Evolutionary conservation across 1,284 basidiomycete species (phyloP).

Genomic region (Exsudoporus floridanus): DNA sequence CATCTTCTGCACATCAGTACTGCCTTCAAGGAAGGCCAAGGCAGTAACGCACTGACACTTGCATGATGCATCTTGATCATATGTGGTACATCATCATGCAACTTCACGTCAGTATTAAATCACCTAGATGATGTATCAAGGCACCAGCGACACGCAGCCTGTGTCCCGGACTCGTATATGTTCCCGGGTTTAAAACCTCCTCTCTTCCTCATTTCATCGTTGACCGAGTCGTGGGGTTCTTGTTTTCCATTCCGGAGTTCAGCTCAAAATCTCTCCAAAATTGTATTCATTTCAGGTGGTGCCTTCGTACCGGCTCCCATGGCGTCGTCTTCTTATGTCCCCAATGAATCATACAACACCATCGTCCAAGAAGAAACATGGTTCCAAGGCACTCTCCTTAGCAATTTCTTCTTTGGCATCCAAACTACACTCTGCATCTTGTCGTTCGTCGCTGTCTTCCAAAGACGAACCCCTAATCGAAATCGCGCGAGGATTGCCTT

Average conservation of each 20-base stretch:
- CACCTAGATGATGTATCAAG: too few species aligned
- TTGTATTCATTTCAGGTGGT: not conserved
- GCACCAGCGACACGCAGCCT: too few species aligned
- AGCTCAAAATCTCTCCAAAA: too few species aligned
- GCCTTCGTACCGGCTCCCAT: not conserved
- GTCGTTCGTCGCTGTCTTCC: slow-evolving; percentile 4
- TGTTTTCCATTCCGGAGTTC: not conserved
- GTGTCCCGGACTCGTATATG: too few species aligned
- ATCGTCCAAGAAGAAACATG: slow-evolving; percentile 14
- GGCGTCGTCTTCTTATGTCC: slow-evolving; percentile 1
- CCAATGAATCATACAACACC: slow-evolving; percentile 1
- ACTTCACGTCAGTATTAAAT: too few species aligned
- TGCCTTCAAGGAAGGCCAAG: too few species aligned
- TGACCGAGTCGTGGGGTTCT: not conserved
- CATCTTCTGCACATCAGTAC: too few species aligned
- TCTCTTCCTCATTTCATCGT: too few species aligned
- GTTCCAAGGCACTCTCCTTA: slow-evolving; percentile 11
- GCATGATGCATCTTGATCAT: too few species aligned
- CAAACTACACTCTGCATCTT: slow-evolving; percentile 4
- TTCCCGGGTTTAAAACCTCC: too few species aligned
- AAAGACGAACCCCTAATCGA: not conserved
- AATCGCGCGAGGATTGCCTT: not conserved
- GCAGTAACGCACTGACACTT: too few species aligned
- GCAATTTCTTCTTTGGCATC: slow-evolving; percentile 11
- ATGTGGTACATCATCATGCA: too few species aligned